These are phyloP conservation scores for Aspergillus costaricaensis DNA, from an alignment of 2,329 filamentous ascomycete species.

Conservation along the genomic window DNA sequence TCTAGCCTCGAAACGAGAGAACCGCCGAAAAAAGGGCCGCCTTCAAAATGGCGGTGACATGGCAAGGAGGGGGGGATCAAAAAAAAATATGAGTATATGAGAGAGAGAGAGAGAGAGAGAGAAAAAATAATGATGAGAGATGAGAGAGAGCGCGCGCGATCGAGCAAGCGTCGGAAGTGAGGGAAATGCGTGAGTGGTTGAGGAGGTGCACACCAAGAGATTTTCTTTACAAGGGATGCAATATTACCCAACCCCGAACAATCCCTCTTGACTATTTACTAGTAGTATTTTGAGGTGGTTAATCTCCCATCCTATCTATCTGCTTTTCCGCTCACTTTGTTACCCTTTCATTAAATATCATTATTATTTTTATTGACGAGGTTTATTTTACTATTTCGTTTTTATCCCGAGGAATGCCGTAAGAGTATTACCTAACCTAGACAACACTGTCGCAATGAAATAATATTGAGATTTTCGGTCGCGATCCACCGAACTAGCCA, in stretches of 20 bases:
- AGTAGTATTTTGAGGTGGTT: not conserved
- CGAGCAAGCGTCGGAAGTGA: not conserved
- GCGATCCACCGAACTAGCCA: slow-evolving; percentile 8
- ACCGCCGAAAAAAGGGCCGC: slow-evolving; percentile 3
- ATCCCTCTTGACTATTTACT: not conserved
- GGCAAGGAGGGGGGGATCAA: not conserved
- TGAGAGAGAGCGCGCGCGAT: not conserved
- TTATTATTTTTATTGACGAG: not conserved
- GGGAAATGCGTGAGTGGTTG: slow-evolving; percentile 3
- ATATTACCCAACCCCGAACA: not conserved
- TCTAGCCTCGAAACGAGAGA: slow-evolving; percentile 1
- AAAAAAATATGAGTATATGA: not conserved
- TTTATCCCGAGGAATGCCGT: slow-evolving; percentile 5
- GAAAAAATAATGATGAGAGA: not conserved
- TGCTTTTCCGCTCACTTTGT: not conserved
- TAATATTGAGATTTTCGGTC: slow-evolving; percentile 3
- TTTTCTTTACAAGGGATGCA: slow-evolving; percentile 4
- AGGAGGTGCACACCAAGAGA: not conserved
- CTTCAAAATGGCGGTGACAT: slow-evolving; percentile 15
- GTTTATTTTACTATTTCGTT: not conserved
- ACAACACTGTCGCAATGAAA: not conserved
- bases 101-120: not conserved
- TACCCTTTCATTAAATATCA: not conserved
- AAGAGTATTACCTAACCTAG: not conserved
- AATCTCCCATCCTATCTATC: not conserved